Base-by-base conservation (phyloP, 352 stramenopile genomes). In the Achlya hypogyna region DNA sequence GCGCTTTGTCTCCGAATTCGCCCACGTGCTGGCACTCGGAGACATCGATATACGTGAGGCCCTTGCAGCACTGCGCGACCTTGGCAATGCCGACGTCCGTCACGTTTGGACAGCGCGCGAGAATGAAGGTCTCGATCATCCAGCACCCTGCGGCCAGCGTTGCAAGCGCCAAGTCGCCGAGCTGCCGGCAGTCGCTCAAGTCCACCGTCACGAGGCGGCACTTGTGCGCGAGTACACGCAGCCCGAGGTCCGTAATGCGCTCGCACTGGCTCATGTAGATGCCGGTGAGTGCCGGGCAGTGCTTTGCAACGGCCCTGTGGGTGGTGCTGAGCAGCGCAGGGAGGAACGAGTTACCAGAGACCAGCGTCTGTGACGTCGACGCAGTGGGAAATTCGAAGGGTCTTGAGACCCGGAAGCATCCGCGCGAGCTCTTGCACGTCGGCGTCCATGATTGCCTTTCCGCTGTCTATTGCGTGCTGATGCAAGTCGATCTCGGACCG, bases 1-100 rank as follows among this genome's bases (percentile, higher is more conserved):
- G 74, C 28, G 86, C 89, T 69, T 95, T 91, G 77, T 98, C 92
- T 0, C 93, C 92, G 69, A 94, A 98, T 71, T 98, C 89, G 34
- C 89, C 89, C 0, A 96, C 78, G 35, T 79, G 81, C 47, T 86
- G 78, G 54, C 88, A 97, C 59, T 91, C 79, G 20, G 84, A 90
- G 23, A 96, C 82, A 69, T 96, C 89, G 4, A 97, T 65, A 56
- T 89, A 74, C 10, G 74, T 78, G 45, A 97, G 69, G 2, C 86
- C 67, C 35, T 87, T 87, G 66, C 88, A 96, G 63, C 85, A 91
- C 62, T 91, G 84, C 0, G 89, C 88, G n/a, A 96, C 72, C 69
- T 91, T 91, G 59, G 91, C 86, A 45, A 96, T 75, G 0, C 88
- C 89, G 0, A 82, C 78, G 76, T 97, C 89, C 5, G 85, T 90